Evolutionary conservation across 2,329 filamentous ascomycete genomes (phyloP), one percentile per base, ranked within the genome.

Genomic region (Metarhizium album): DNA sequence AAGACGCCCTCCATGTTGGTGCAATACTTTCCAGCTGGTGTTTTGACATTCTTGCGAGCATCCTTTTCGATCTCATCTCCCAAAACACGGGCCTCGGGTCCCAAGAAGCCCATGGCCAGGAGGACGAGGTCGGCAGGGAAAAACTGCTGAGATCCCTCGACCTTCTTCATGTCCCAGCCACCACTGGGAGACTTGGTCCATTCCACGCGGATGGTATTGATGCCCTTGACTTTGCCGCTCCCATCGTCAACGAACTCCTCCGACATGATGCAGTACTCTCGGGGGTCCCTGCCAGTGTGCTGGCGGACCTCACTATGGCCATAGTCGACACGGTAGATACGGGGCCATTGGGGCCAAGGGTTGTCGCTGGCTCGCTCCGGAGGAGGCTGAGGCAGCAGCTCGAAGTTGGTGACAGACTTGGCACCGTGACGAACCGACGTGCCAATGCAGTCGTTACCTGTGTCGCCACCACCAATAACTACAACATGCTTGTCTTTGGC

Each of bases 111-210:
- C 91, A 97, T 96, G 48, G 91, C 95, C 46, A 97, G 76, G 43
- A 96, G 80, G 43, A 97, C 90, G 40, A 97, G 80, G 64, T 97
- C 91, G 27, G 91, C 91, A 37, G 89, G 89, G 85, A 96, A 96
- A 78, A 94, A 94, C 66, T 96, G 83, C 74, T 95, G 87, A 54
- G 86, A 91, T 37, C 87, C 90, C 58, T 95, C 90, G 31, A 95
- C 78, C 69, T 95, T 91, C 79, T 95, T 95, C 90, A 97, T 96
- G 70, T 96, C 91, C 91, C 91, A 97, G 43, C 90, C 90, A 58
- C 90, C 90, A 54, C 81, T 84, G 27, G 87, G 78, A 49, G 83
- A 88, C 76, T 90, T 93, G 60, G 89, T 93, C 91, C 91, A 97
- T 68, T 96, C 90, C 42, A 97, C 90, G 50, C 91, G 89, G 53